Conservation (phyloP, 345 rosid species). For the Ceriops zippeliana region DNA sequence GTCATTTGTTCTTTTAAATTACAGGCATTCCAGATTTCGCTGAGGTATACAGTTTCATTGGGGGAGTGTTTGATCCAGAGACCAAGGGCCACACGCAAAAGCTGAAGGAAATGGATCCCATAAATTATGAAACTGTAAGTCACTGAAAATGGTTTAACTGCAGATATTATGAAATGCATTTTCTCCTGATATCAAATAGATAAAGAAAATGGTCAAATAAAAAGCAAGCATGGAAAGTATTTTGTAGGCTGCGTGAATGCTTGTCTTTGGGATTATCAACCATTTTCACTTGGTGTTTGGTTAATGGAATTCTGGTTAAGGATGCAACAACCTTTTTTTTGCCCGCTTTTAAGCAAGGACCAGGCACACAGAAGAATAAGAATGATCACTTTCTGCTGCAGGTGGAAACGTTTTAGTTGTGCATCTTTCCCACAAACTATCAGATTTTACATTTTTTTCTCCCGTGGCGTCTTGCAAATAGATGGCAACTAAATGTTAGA, state of each 20-base stretch:
- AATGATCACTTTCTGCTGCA: background rate
- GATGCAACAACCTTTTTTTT: background rate
- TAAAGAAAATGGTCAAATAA: background rate
- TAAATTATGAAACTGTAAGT: constrained; percentile 90
- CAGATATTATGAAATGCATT: constrained; percentile 7
- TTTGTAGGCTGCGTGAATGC: background rate
- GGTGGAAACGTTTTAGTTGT: background rate
- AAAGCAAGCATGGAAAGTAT: background rate
- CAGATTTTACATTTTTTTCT: background rate
- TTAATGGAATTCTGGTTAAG: no score
- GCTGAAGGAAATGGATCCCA: constrained; percentile 97
- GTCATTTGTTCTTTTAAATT: constrained; percentile 19
- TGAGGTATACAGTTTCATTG: constrained; percentile 88
- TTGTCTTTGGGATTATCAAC: no score
- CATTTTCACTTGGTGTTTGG: no score
- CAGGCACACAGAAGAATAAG: background rate
- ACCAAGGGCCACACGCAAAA: constrained; percentile 61
- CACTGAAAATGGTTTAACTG: background rate
- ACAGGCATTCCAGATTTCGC: constrained; percentile 84
- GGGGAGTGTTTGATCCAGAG: constrained; percentile 85
- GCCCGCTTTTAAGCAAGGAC: background rate
- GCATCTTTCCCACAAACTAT: background rate
- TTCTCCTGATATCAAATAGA: background rate
- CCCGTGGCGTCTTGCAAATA: no score
- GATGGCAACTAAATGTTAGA: no score